Evolutionary conservation across 768 basidiomycete genomes (phyloP), one percentile per base, ranked within the genome.

Genomic region (Hebeloma cylindrosporum): DNA sequence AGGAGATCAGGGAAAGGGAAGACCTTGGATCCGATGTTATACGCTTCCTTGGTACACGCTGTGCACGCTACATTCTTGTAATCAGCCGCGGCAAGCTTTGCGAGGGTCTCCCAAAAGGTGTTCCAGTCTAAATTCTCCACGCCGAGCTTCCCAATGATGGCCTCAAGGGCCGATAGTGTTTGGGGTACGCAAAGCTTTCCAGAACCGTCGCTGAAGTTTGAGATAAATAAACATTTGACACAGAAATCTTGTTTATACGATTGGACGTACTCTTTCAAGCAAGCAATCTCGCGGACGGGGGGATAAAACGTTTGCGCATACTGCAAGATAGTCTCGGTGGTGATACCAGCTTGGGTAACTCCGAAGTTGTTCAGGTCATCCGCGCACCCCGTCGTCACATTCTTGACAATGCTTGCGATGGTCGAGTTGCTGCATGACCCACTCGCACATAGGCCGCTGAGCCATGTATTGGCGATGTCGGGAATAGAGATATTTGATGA

Each of bases 361-460:
- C 65, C 64, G 5, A 59, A 32, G 2, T 57, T 37, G 2, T 57
- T 40, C 9, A 76, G 54, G 28, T 76, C 75, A 1, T 65, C 31
- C 16, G 61, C 44, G 54, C 75, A 77, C 5, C 72, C 73, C 4
- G 58, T 52, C 0, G 78, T 77, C 32, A 83, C 43, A 53, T 77
- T 80, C 10, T 64, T 56, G 5, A 80, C 74, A 33, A 85, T 67
- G 2, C 63, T 52, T 14, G 79, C 61, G 3, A 88, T 69, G 2
- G 79, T 78, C n/a, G 63, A 62, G 45, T 86, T 83, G 47, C 68
- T 75, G 58, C 85, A 86, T 4, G 75, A 37, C 8, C 56, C 63
- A 29, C 64, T 59, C 8, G 70, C 51, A 58, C 83, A 85, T 40
- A 82, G 27, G 23, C 78, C 77, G 0, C 61, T 69, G 36, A 84